A percentile compares a stretch with the other conserved stretches of the same genome.
These are phyloP conservation scores for Phtheirospermum japonicum DNA, from an alignment of 257 asterid species.

Conservation along the genomic window DNA sequence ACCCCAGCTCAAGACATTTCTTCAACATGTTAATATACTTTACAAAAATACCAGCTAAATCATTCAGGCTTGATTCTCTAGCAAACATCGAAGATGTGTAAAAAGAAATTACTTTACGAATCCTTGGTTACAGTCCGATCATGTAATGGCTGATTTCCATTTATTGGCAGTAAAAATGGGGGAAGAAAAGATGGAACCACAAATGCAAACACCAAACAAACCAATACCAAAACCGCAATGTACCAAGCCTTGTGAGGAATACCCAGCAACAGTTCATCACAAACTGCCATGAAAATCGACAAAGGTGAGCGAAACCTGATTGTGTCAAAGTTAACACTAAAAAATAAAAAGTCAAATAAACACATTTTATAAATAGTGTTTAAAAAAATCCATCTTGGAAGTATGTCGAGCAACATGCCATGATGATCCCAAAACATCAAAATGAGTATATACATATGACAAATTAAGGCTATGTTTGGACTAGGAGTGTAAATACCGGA, in stretches of 20 bases:
- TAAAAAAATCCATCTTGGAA: background rate
- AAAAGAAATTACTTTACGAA: conserved; percentile 32
- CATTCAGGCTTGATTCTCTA: conserved; percentile 6
- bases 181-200: conserved; percentile 68
- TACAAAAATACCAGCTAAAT: background rate
- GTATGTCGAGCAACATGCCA: background rate
- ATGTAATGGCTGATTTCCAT: conserved; percentile 33
- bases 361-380: background rate
- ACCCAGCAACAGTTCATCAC: conserved; percentile 79
- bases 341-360: background rate
- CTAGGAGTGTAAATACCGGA: too few species aligned
- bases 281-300: conserved; percentile 50
- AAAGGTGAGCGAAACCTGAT: conserved; percentile 15
- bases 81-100: background rate
- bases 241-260: conserved; percentile 80
- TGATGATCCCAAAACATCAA: background rate
- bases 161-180: conserved; percentile 50
- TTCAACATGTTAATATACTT: background rate
- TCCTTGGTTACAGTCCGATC: conserved; percentile 42
- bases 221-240: conserved; percentile 50
- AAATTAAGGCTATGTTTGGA: too few species aligned
- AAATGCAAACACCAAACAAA: conserved; percentile 60
- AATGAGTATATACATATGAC: conserved; percentile 11
- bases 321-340: background rate
- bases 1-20: background rate